These are phyloP conservation scores for Perkinsus olseni DNA, from an alignment of 169 alveolate species.

Conservation along the genomic window DNA sequence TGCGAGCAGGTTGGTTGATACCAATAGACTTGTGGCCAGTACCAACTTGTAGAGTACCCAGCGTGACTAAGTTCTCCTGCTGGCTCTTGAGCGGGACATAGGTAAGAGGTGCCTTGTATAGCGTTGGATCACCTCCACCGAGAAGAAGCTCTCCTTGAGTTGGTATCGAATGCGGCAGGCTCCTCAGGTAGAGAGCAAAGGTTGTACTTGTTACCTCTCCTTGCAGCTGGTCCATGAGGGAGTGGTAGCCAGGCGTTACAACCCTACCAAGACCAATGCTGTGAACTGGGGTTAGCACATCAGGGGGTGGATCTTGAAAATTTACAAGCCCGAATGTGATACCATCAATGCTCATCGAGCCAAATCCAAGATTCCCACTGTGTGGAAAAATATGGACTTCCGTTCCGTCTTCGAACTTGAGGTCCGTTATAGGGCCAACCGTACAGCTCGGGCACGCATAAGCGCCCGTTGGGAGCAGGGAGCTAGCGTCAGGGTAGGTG, in stretches of 20 bases:
- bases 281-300: neutral
- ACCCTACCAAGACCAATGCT: neutral
- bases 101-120: neutral
- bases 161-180: neutral
- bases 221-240: neutral
- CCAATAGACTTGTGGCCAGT: neutral
- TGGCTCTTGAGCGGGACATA: neutral
- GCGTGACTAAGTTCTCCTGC: neutral
- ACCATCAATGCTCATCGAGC: neutral
- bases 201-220: neutral
- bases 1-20: neutral
- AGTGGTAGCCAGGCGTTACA: neutral
- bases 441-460: neutral
- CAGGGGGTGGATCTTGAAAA: neutral
- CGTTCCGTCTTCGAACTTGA: neutral
- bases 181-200: neutral
- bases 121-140: neutral
- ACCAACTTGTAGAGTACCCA: neutral
- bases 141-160: neutral
- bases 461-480: neutral
- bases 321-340: neutral
- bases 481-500: neutral
- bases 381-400: neutral
- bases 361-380: neutral
- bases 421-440: neutral